Base-by-base conservation (phyloP, 1,284 basidiomycete species). In the Ceratobasidium sp. region DNA sequence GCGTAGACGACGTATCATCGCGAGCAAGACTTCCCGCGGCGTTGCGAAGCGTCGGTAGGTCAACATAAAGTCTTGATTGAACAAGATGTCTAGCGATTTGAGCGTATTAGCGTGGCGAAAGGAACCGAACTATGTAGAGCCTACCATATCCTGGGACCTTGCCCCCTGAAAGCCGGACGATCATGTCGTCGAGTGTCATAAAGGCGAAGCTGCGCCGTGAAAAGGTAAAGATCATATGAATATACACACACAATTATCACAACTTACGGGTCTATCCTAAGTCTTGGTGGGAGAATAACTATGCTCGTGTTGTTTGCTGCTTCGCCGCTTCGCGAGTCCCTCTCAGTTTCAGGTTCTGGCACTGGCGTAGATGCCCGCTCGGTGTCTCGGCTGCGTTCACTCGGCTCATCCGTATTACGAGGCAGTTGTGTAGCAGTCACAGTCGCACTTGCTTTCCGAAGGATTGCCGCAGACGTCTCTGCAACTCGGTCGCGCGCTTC, bases 1-100 rank as follows among this genome's bases (percentile, higher is more conserved):
- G 8, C 58, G 45, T 12, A 93, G 82, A 74, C 90, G 86, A 32
- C 90, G 87, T 86, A 93, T 89, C 90, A 93, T 92, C 3, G 90
- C 88, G 59, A 93, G 83, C n/a, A 93, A 82, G n/a, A 93, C 80
- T 73, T 84, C 88, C 45, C 91, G 85, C 14, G 91, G 92, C 59
- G 84, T 89, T 46, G 91, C 84, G 78, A 93, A 93, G 73, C 90
- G 84, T 30, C 91, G 88, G 78, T 91, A 92, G 9, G 91, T 92
- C 43, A 93, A 84, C 58, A 93, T 82, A 79, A 93, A 93, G 79
- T 92, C 88, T 0, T 86, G 86, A 32, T 92, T 87, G 77, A 88
- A 93, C 2, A 86, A 84, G 12, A 89, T 85, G 79, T 93, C 92
- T 92, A 72, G 26, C 59, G 60, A 73, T 57, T 41, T 48, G 16